Evolutionary conservation across 306 rosid species (phyloP), one percentile per base, ranked within the genome.

Genomic region (Begonia masoniana): DNA sequence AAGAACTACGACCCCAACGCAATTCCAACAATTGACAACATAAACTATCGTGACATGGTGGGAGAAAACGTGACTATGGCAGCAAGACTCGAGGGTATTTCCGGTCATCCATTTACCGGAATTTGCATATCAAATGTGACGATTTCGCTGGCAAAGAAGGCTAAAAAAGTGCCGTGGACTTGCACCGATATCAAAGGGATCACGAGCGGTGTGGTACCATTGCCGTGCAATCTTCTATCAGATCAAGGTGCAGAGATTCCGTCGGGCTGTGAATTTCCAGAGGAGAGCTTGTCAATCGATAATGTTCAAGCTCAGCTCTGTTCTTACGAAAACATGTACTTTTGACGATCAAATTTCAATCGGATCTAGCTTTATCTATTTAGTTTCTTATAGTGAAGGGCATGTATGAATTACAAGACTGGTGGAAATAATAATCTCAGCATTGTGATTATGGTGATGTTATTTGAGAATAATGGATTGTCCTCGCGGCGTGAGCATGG

Each of bases 121-220:
- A 85, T 85, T 10, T 85, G 91, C 73, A 69, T 78, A 41, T 85
- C 95, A 0, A 85, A 85, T 66, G 82, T 81, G 45, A 81, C 91
- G 3, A 81, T 85, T 59, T 64, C 57, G 51, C 52, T 76, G 54
- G 74, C 89, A 14, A 65, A 64, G 59, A 69, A 58, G 60, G 80
- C 78, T 5, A 81, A 81, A 58, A 81, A 85, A 48, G 48, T 71
- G 43, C 84, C 69, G 5, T 85, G 95, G 95, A 79, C 61, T 57
- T 82, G 92, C 61, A 62, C 87, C 10, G 69, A 82, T 56, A 52
- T 82, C 43, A 76, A 73, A 24, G 87, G 95, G 71, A 68, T 82
- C 68, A 69, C 95, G 7, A 81, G 77, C 56, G 58, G 60, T 11
- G 83, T 78, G 57, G 70, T 72, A 55, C 91, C 95, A 9, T 50